Base-by-base conservation (phyloP, 2,329 filamentous ascomycete species). In the Leptographium radiaticola region DNA sequence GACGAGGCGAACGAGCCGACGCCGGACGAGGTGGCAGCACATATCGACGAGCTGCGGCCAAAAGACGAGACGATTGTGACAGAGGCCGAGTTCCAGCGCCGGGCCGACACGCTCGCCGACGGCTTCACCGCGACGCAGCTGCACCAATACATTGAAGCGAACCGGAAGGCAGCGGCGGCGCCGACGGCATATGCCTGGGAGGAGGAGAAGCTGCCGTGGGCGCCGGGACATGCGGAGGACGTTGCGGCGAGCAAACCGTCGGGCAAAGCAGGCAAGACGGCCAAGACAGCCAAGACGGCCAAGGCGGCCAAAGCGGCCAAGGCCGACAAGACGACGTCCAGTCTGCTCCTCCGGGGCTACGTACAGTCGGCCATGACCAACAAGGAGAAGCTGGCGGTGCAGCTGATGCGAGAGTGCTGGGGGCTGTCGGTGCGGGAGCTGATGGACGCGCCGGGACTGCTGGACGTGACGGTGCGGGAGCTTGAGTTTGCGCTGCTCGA, bases 111-210 rank as follows among this genome's bases (percentile, higher is more conserved):
- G 13, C 60, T 81, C 15, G 59, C 67, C 31, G 55, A 64, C 1
- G 73, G 77, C 9, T 81, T 81, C 60, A 74, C 74, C 0, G 61
- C 55, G 0, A 39, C 59, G 0, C 77, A 81, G 58, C 65, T 81
- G 18, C 55, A 54, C 10, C 59, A 62, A 2, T 81, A 81, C 55
- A 60, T 73, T 9, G 38, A 54, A 20, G 47, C 33, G 18, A 31
- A 56, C 42, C 52, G 52, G 9, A n/a, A 46, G 36, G 42, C 56
- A n/a, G 13, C 16, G 1, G 33, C 12, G 12, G 40, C 39, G 40
- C 47, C 45, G 16, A 42, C 52, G 0, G 40, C 45, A 16, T 31
- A 50, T 51, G 53, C 61, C 2, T 80, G 76, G 76, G 62, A 78
- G 9, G 42, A 55, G 10, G 10, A 34, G 31, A n/a, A 25, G 25